Evolutionary conservation across 148 eudicot species (phyloP).

Genomic region (Persicaria tinctoria): DNA sequence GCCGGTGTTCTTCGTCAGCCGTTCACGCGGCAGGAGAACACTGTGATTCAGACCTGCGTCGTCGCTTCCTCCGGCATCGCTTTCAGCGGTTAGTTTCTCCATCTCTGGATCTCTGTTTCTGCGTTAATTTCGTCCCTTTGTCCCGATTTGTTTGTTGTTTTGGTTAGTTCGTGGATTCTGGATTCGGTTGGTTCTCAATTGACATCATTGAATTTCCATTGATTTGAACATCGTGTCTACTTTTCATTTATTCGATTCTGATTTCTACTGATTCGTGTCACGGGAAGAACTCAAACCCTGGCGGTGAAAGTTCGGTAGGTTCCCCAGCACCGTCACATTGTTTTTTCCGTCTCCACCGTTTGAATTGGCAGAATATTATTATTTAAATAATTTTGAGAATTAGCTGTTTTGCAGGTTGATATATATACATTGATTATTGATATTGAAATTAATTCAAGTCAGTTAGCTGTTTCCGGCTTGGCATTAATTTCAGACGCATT

Average conservation of each 20-base stretch:
- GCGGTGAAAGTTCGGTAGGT: constrained; percentile 1
- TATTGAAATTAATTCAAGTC: no score
- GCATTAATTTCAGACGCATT: not conserved
- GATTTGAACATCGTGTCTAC: not conserved
- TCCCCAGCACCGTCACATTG: not conserved
- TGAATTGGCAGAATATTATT: not conserved
- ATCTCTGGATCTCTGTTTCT: not conserved
- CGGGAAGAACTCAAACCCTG: constrained; percentile 2
- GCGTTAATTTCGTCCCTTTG: not conserved
- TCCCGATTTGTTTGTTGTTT: constrained; percentile 1
- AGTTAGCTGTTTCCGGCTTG: no score
- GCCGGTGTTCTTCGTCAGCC: constrained; percentile 27
- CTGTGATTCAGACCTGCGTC: constrained; percentile 40
- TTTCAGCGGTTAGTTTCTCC: constrained; percentile 28
- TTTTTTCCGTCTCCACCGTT: not conserved
- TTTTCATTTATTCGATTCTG: not conserved
- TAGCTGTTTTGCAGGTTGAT: not conserved
- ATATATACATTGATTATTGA: no score
- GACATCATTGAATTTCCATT: not conserved
- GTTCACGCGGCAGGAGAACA: constrained; percentile 40
- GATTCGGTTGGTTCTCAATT: not conserved
- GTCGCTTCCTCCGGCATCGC: constrained; percentile 41
- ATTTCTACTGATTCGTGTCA: not conserved
- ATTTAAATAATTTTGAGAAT: not conserved
- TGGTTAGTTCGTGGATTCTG: not conserved